These are phyloP conservation scores for Lasiodiplodia gonubiensis DNA, from an alignment of 2,329 filamentous ascomycete species.

Conservation along the genomic window DNA sequence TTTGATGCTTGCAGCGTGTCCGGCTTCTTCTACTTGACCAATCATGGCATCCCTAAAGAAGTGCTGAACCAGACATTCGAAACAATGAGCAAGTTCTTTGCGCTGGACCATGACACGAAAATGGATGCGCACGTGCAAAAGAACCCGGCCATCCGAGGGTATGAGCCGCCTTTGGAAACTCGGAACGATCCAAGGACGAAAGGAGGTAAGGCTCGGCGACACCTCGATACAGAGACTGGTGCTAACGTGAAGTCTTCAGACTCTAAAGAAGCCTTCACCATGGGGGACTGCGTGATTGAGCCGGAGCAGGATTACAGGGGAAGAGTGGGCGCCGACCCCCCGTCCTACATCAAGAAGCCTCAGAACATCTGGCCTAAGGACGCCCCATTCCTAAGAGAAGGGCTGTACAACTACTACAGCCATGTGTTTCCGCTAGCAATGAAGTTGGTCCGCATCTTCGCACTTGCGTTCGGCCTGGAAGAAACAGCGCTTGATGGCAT, in stretches of 20 bases:
- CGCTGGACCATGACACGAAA: conserved; percentile 5
- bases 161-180: conserved; percentile 14
- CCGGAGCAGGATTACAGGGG: conserved; percentile 43
- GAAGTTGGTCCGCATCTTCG: conserved; percentile 40
- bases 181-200: conserved; percentile 19
- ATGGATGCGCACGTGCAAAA: conserved; percentile 23
- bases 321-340: conserved; percentile 11
- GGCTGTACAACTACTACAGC: conserved; percentile 45
- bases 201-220: background rate
- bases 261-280: conserved; percentile 44
- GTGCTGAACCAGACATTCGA: conserved; percentile 15
- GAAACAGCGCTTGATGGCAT: conserved; percentile 42
- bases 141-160: conserved; percentile 7
- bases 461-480: conserved; percentile 40
- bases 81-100: conserved; percentile 12
- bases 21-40: conserved; percentile 19
- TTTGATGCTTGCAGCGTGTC: conserved; percentile 18
- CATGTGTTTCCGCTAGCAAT: conserved; percentile 39
- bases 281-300: conserved; percentile 47
- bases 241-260: conserved; percentile 32
- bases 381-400: conserved; percentile 39
- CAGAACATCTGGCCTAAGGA: conserved; percentile 44
- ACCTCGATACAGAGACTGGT: background rate
- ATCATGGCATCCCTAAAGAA: conserved; percentile 17
- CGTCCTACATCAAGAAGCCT: conserved; percentile 8